Conservation (phyloP, 2,329 filamentous ascomycete genomes). For the Neofusicoccum umdonicola region DNA sequence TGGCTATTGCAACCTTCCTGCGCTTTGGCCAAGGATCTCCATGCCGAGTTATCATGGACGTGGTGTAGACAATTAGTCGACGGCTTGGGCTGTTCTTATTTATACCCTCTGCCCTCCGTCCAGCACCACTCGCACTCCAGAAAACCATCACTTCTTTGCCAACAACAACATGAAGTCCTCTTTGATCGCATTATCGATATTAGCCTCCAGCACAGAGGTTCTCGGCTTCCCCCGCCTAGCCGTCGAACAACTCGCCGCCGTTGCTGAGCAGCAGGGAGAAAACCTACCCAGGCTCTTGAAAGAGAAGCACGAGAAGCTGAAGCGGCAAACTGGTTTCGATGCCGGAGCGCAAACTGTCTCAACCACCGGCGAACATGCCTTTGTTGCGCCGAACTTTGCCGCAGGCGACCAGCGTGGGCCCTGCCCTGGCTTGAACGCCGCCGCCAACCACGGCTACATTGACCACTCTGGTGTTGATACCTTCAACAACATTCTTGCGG, state of each 20-base stretch:
- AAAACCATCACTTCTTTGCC: not conserved
- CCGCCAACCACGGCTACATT: conserved; percentile 36
- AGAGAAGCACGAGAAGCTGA: not conserved
- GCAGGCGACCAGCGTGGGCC: conserved; percentile 25
- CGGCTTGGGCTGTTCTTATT: not conserved
- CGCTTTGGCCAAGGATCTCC: not conserved
- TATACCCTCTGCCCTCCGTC: too few relatives aligned
- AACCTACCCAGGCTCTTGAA: not conserved
- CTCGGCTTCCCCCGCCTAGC: not conserved
- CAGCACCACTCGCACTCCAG: too few relatives aligned
- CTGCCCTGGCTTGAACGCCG: conserved; percentile 33
- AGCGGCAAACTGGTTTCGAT: not conserved
- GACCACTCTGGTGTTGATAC: conserved; percentile 21
- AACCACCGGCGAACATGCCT: conserved; percentile 5
- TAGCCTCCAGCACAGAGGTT: not conserved
- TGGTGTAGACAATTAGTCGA: too few relatives aligned
- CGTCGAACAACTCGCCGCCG: not conserved
- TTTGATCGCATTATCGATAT: not conserved
- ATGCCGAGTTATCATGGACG: too few relatives aligned
- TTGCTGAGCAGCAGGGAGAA: not conserved
- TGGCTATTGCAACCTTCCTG: not conserved
- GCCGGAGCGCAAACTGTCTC: not conserved
- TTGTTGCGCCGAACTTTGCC: conserved; percentile 16
- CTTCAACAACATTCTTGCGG: not conserved
- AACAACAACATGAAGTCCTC: not conserved